A percentile compares a stretch with the other conserved stretches of the same genome.
These are phyloP conservation scores for Elaeis guineensis DNA, from an alignment of 176 grass and related monocot genomes.

Conservation along the genomic window DNA sequence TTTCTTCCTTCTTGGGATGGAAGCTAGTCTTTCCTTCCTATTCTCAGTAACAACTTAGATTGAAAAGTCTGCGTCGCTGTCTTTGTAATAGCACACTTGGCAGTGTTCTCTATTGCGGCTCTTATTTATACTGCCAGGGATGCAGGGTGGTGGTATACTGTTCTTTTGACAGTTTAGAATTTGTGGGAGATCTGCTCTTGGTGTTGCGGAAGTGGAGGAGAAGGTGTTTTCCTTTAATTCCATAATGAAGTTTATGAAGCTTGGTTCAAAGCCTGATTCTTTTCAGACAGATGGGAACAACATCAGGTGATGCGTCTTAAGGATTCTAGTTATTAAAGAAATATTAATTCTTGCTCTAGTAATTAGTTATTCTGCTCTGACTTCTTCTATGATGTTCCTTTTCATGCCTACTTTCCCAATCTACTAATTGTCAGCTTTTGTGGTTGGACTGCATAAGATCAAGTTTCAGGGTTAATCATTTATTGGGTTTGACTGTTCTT, in stretches of 20 bases:
- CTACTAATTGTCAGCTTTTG: no score
- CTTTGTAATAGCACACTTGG: slow-evolving; percentile 5
- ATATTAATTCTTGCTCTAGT: no score
- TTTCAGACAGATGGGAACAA: slow-evolving; percentile 77
- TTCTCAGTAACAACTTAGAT: slow-evolving; percentile 16
- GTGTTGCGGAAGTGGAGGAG: slow-evolving; percentile 7
- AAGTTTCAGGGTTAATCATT: no score
- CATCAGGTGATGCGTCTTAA: slow-evolving; percentile 43
- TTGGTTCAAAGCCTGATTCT: slow-evolving; percentile 86
- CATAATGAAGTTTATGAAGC: slow-evolving; percentile 99
- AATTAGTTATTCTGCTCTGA: no score
- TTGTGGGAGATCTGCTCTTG: slow-evolving; percentile 8
- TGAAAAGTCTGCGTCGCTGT: slow-evolving; percentile 2
- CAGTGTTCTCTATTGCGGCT: slow-evolving; percentile 20
- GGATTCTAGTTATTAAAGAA: no score
- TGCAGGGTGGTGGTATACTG: slow-evolving; percentile 13
- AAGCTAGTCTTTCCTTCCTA: slow-evolving; percentile 18
- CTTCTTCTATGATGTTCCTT: no score
- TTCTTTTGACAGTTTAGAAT: slow-evolving; percentile 10
- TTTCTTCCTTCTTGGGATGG: slow-evolving; percentile 6
- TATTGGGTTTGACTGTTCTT: no score
- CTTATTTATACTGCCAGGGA: slow-evolving; percentile 11
- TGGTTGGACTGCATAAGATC: no score
- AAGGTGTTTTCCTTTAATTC: slow-evolving; percentile 1
- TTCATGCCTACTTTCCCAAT: no score